Percentiles rank a stretch among this genome's conserved stretches.
Conservation (phyloP, 352 stramenopile genomes). For the Achlya hypogyna region DNA sequence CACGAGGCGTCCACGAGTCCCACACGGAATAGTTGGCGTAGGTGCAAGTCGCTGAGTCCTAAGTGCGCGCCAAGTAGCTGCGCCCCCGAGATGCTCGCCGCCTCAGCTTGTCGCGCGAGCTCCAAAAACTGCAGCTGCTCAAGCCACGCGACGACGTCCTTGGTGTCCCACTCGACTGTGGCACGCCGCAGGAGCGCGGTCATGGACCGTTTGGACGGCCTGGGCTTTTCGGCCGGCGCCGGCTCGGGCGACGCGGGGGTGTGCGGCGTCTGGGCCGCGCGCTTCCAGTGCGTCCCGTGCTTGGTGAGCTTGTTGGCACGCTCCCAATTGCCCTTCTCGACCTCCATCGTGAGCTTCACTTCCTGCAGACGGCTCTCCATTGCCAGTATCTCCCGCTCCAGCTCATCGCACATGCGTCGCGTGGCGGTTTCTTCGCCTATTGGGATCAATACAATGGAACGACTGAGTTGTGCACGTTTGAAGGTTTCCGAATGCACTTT, state of each 20-base stretch:
- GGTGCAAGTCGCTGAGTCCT: slow-evolving; percentile 14
- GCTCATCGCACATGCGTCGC: not conserved
- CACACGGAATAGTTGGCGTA: slow-evolving; percentile 7
- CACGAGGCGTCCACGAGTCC: not conserved
- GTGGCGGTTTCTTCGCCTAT: not conserved
- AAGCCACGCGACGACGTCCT: slow-evolving; percentile 12
- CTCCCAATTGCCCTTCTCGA: slow-evolving; percentile 14
- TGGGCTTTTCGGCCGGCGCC: not conserved
- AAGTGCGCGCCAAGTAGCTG: slow-evolving; percentile 9
- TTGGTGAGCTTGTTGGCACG: slow-evolving; percentile 16
- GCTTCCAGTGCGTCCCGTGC: slow-evolving; percentile 17
- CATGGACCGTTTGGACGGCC: not conserved
- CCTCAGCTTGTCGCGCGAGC: not conserved
- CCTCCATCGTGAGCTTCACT: slow-evolving; percentile 19
- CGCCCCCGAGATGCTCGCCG: not conserved
- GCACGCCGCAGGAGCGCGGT: not conserved
- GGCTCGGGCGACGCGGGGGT: not conserved
- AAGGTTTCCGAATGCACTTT: not conserved
- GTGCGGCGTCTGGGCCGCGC: not conserved
- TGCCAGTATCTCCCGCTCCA: slow-evolving; percentile 12
- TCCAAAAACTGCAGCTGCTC: not conserved
- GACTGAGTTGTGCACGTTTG: not conserved
- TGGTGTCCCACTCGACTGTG: not conserved
- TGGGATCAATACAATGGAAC: not conserved
- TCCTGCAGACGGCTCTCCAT: slow-evolving; percentile 14